phyloP scores from a whole-genome alignment of 2,329 filamentous ascomycete genomes.

The Rutstroemia sp. region DNA sequence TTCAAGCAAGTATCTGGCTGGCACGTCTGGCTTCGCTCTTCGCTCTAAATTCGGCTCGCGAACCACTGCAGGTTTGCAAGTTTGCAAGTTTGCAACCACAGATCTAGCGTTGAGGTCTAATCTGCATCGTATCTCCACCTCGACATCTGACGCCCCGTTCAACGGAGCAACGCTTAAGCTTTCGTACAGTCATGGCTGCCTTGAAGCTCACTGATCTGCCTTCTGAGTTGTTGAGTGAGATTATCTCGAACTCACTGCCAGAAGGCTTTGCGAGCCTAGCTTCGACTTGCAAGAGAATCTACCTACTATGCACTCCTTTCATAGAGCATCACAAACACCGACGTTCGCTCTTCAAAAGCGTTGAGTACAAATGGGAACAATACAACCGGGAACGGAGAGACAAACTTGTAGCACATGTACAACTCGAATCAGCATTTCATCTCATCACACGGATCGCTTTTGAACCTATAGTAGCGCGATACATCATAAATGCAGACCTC shows the following conservation, averaged over 20 bases:
- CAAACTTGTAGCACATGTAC: neutral
- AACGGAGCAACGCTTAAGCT: too few relatives aligned
- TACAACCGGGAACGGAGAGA: neutral
- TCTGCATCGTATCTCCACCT: too few relatives aligned
- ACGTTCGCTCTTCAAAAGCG: neutral
- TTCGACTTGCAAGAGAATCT: neutral
- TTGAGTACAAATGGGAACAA: neutral
- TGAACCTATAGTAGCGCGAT: neutral
- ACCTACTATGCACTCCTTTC: neutral
- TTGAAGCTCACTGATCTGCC: neutral
- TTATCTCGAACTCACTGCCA: neutral
- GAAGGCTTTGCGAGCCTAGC: neutral
- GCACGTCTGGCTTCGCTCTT: too few relatives aligned
- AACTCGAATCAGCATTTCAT: neutral
- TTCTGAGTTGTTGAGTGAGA: neutral
- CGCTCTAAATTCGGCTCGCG: too few relatives aligned
- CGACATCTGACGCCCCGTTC: too few relatives aligned
- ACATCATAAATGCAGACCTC: neutral
- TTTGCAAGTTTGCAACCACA: too few relatives aligned
- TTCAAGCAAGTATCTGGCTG: too few relatives aligned
- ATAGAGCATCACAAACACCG: neutral
- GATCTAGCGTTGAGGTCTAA: too few relatives aligned
- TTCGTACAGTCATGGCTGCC: neutral
- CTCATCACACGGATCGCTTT: neutral
- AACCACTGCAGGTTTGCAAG: too few relatives aligned